Percentiles rank a stretch among this genome's conserved stretches.
These are phyloP conservation scores for Globisporangium heterothallicum DNA, from an alignment of 352 stramenopile species.

Conservation along the genomic window DNA sequence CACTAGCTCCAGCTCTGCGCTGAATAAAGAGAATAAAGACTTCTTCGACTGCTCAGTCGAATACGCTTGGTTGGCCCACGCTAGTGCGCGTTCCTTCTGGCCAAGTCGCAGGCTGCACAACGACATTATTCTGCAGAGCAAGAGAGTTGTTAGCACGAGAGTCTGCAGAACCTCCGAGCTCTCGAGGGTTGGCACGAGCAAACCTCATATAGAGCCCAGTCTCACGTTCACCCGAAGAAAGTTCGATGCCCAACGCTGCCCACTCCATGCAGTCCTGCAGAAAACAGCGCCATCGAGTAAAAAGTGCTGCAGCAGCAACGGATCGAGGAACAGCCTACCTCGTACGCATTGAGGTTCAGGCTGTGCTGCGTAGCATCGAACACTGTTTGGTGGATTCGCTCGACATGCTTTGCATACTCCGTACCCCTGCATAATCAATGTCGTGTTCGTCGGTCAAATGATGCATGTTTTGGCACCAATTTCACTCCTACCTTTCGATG, in stretches of 20 bases:
- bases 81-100: conserved; percentile 19
- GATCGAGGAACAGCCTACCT: conserved; percentile 19
- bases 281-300: background rate
- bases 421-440: conserved; percentile 5
- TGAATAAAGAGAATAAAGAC: conserved; percentile 54
- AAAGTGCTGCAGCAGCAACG: background rate
- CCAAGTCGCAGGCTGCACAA: conserved; percentile 34
- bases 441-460: background rate
- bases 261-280: conserved; percentile 47
- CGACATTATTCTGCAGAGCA: conserved; percentile 23
- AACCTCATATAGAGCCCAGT: conserved; percentile 52
- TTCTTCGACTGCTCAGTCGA: conserved; percentile 47
- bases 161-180: background rate
- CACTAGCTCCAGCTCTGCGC: conserved; percentile 23
- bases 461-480: background rate
- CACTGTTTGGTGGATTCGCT: conserved; percentile 30
- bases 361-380: conserved; percentile 42
- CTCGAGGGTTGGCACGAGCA: background rate
- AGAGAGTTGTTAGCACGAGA: background rate
- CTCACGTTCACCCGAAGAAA: conserved; percentile 23
- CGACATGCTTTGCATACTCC: conserved; percentile 8
- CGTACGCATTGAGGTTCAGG: conserved; percentile 29
- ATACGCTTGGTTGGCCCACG: conserved; percentile 46
- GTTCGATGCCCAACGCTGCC: conserved; percentile 24
- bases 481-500: conserved; percentile 17